These are phyloP conservation scores for Fusarium sulawesiense DNA, from an alignment of 2,329 filamentous ascomycete genomes.

Conservation along the genomic window DNA sequence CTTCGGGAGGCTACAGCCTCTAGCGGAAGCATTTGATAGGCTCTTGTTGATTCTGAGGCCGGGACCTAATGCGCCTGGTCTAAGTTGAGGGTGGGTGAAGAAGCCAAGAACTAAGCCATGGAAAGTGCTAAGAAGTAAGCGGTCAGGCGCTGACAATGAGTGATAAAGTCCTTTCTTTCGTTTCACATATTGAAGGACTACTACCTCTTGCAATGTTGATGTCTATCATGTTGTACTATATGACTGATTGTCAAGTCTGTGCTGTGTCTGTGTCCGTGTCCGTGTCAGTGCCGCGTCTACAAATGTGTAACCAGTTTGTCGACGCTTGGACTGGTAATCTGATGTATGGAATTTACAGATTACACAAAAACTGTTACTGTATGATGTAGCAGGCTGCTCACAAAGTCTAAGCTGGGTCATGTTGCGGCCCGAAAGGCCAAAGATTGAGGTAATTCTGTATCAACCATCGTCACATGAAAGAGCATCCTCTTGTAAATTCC, in stretches of 20 bases:
- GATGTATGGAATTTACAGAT: not conserved
- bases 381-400: not conserved
- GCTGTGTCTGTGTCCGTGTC: conserved; percentile 11
- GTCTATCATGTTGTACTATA: not conserved
- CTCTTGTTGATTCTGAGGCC: conserved; percentile 28
- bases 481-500: not conserved
- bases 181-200: not conserved
- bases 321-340: conserved; percentile 11
- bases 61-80: conserved; percentile 37
- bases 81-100: conserved; percentile 17
- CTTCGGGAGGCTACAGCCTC: conserved; percentile 32
- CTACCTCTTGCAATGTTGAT: no score
- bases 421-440: not conserved
- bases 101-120: not conserved
- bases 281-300: conserved; percentile 10
- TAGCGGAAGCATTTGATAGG: conserved; percentile 31
- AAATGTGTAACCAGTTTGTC: conserved; percentile 21
- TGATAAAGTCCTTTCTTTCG: not conserved
- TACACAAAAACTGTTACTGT: not conserved
- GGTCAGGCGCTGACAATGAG: conserved; percentile 1
- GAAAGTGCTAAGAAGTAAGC: not conserved
- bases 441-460: not conserved
- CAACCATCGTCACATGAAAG: not conserved
- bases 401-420: not conserved
- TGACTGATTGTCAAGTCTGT: conserved; percentile 10